Evolutionary conservation across 805 yeast genomes (phyloP).

Genomic region (Tetrapisispora iriomotensis): DNA sequence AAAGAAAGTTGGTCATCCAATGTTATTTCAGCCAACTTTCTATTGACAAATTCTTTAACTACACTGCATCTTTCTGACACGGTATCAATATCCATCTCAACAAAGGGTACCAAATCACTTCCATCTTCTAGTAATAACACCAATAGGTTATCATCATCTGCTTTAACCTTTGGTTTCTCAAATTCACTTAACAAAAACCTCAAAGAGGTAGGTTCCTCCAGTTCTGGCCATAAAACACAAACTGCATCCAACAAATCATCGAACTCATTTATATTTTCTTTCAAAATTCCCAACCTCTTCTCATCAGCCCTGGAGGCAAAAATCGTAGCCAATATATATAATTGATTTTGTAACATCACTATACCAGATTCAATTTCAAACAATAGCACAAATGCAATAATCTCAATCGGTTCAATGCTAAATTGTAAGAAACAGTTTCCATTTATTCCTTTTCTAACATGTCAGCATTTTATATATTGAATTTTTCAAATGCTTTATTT

Average conservation of each 20-base stretch:
- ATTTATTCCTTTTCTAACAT: no score
- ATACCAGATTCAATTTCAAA: background rate
- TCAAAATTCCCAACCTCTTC: conserved; percentile 5
- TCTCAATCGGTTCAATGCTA: no score
- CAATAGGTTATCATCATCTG: conserved; percentile 19
- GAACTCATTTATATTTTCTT: conserved; percentile 6
- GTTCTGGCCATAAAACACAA: conserved; percentile 27
- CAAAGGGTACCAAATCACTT: conserved; percentile 13
- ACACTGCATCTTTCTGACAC: conserved; percentile 9
- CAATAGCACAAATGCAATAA: no score
- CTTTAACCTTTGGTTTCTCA: background rate
- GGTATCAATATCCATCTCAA: conserved; percentile 16
- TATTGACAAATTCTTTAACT: conserved; percentile 10
- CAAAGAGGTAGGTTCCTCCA: conserved; percentile 18
- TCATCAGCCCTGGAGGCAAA: conserved; percentile 20
- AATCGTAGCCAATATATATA: conserved; percentile 16
- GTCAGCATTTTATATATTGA: no score
- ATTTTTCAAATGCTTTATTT: no score
- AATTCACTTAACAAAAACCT: conserved; percentile 10
- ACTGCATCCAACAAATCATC: conserved; percentile 14
- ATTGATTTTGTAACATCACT: conserved; percentile 14
- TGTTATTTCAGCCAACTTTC: conserved; percentile 5
- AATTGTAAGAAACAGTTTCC: no score
- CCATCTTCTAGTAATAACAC: conserved; percentile 15
- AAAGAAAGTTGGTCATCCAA: background rate